Evolutionary conservation across 2,329 filamentous ascomycete genomes (phyloP).

Genomic region (Diaporthe helianthi): DNA sequence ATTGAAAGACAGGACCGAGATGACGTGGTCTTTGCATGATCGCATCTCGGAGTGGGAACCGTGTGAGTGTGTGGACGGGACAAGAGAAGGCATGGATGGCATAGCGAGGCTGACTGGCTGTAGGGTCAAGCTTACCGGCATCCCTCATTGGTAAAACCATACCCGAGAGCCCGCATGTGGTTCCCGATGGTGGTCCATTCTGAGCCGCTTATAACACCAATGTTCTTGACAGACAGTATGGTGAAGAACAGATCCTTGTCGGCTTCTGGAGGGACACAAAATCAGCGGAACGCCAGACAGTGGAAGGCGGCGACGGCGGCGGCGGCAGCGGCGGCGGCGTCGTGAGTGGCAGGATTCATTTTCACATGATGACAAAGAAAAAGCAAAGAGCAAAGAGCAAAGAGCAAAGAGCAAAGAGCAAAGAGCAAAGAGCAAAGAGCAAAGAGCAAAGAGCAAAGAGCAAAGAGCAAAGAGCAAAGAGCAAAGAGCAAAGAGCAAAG

Average conservation of each 20-base stretch:
- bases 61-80: background rate
- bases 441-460: no score
- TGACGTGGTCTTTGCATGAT: background rate
- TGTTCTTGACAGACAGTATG: conserved; percentile 67
- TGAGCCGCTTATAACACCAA: conserved; percentile 66
- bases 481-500: no score
- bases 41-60: background rate
- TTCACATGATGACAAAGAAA: background rate
- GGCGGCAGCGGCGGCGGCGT: conserved; percentile 46
- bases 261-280: conserved; percentile 45
- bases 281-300: conserved; percentile 36
- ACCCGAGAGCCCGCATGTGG: conserved; percentile 64
- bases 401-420: no score
- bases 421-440: no score
- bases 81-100: conserved; percentile 21
- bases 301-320: conserved; percentile 57
- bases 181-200: conserved; percentile 70
- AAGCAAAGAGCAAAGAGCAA: no score
- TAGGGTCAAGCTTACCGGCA: conserved; percentile 59
- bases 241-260: conserved; percentile 70
- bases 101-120: background rate
- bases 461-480: no score
- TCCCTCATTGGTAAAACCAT: conserved; percentile 70
- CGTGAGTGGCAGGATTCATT: background rate
- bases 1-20: background rate